These are phyloP conservation scores for Pleomassaria siparia DNA, from an alignment of 2,329 filamentous ascomycete genomes.

Conservation along the genomic window DNA sequence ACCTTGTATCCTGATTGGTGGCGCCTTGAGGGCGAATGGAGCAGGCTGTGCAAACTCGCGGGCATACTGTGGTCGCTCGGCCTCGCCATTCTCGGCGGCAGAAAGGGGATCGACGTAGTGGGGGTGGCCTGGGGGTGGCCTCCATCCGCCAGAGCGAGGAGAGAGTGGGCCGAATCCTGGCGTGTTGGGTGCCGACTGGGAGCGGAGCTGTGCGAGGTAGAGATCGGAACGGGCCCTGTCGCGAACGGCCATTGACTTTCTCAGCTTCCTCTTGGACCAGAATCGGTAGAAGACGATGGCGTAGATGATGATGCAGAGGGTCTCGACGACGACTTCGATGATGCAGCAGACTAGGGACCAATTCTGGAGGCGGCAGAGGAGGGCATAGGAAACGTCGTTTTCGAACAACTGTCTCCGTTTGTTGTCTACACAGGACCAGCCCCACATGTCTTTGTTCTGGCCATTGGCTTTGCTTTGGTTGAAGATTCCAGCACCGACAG, in stretches of 20 bases:
- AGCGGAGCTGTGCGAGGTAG: slow-evolving; percentile 70
- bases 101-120: slow-evolving; percentile 48
- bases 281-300: slow-evolving; percentile 95
- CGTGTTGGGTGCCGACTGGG: slow-evolving; percentile 92
- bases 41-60: slow-evolving; percentile 52
- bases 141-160: slow-evolving; percentile 56
- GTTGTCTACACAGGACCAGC: slow-evolving; percentile 95
- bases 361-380: slow-evolving; percentile 91
- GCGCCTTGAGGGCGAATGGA: slow-evolving; percentile 84
- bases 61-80: slow-evolving; percentile 35
- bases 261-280: slow-evolving; percentile 92
- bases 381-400: slow-evolving; percentile 80
- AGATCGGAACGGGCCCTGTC: slow-evolving; percentile 93
- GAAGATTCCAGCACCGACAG: slow-evolving; percentile 78
- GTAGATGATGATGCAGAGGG: slow-evolving; percentile 90
- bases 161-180: slow-evolving; percentile 77
- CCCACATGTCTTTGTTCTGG: slow-evolving; percentile 89
- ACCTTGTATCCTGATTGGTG: slow-evolving; percentile 74
- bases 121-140: slow-evolving; percentile 47
- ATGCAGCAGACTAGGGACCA: slow-evolving; percentile 96
- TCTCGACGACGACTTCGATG: slow-evolving; percentile 92
- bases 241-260: slow-evolving; percentile 94
- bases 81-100: slow-evolving; percentile 56
- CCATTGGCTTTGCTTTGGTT: slow-evolving; percentile 74
- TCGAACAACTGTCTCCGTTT: slow-evolving; percentile 74